Evolutionary conservation across 2,329 filamentous ascomycete species (phyloP), one percentile per base, ranked within the genome.

Genomic region (Taxawa tesnikishii): DNA sequence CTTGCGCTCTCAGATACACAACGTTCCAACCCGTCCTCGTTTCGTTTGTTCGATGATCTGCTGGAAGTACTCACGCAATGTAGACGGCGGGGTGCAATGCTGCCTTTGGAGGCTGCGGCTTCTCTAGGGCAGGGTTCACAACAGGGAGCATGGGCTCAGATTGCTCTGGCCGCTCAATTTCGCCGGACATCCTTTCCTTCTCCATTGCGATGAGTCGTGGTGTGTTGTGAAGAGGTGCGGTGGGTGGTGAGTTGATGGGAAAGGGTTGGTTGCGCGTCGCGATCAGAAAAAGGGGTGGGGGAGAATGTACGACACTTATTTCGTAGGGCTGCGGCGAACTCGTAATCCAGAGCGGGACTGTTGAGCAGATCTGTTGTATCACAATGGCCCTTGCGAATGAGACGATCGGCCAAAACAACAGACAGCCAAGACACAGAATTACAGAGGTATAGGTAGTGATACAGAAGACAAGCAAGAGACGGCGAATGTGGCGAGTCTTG

Each of bases 101-200:
- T 24, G 73, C 49, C 58, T 79, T 76, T 36, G 76, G 56, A 33
- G 74, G 63, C 51, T 79, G 70, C 37, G 70, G 50, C 68, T 87
- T 88, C 56, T 87, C 76, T 34, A 67, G 63, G 15, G 75, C 71
- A 15, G 79, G 80, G 56, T 88, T 93, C 56, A 83, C 73, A 8
- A 79, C 85, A 17, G 87, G 87, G 53, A 94, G 68, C 37, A 84
- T 67, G 26, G 67, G 73, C 49, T 61, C 61, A 44, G 62, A 63
- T 41, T 63, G 58, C 42, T 76, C 70, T 32, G 59, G 48, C 57
- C 79, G 72, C 36, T 72, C 64, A 48, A 71, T 65, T 58, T 94
- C 87, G 58, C 81, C 81, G 28, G 84, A 94, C 49, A 76, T 68
- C 54, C 87, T 79, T 47, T 70, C 77, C 64, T 94, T 94, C 59